Evolutionary conservation across 257 asterid species (phyloP).

Genomic region (Solanum sitiens): DNA sequence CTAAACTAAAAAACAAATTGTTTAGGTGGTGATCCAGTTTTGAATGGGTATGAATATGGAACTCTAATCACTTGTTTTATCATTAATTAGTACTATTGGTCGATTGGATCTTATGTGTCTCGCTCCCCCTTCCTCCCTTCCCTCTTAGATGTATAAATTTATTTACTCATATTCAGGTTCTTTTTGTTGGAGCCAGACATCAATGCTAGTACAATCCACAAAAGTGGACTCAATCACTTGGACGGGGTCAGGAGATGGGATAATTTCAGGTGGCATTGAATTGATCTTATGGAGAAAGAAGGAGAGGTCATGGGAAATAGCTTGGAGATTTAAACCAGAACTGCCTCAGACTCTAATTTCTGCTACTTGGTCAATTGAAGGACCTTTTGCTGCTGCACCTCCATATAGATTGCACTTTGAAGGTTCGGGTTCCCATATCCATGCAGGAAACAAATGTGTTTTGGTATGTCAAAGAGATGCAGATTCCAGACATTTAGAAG

Average conservation of each 20-base stretch:
- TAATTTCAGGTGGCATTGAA: conserved; percentile 70
- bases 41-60: background rate
- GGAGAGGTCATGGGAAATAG: conserved; percentile 72
- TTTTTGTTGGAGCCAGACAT: conserved; percentile 99
- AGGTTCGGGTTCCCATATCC: conserved; percentile 20
- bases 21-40: background rate
- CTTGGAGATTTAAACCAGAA: conserved; percentile 70
- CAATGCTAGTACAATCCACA: conserved; percentile 55
- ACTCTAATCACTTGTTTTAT: background rate
- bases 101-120: background rate
- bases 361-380: conserved; percentile 66
- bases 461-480: conserved; percentile 49
- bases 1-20: background rate
- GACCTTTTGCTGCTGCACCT: conserved; percentile 82
- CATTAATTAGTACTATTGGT: background rate
- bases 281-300: conserved; percentile 79
- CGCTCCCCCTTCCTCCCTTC: background rate
- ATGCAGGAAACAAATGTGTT: conserved; percentile 41
- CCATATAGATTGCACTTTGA: conserved; percentile 21
- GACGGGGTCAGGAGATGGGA: conserved; percentile 97
- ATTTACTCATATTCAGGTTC: conserved; percentile 99
- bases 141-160: conserved; percentile 45
- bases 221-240: conserved; percentile 76
- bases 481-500: conserved; percentile 26
- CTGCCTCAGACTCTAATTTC: conserved; percentile 74